Percentiles rank a stretch among this genome's conserved stretches.
These are phyloP conservation scores for Lactarius vividus DNA, from an alignment of 768 basidiomycete species.

Conservation along the genomic window DNA sequence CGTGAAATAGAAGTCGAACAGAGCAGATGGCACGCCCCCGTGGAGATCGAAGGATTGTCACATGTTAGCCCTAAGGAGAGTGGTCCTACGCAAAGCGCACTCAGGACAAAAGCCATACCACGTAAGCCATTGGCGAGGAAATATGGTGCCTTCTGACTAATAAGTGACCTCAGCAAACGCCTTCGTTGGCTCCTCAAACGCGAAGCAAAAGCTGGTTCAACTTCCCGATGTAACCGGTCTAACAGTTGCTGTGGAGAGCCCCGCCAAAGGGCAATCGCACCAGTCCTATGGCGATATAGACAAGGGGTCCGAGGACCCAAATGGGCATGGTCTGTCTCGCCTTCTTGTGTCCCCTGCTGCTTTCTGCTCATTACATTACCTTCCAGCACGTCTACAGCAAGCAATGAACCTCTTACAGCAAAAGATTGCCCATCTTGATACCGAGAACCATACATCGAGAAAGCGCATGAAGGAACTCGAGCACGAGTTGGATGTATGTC, in stretches of 20 bases:
- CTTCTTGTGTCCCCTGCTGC: slow-evolving; percentile 1
- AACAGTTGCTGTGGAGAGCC: slow-evolving; percentile 74
- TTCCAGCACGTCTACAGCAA: slow-evolving; percentile 55
- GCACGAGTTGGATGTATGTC: slow-evolving; percentile 79
- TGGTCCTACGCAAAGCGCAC: slow-evolving; percentile 1
- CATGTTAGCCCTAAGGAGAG: slow-evolving; percentile 6
- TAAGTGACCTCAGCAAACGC: neutral
- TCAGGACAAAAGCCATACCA: slow-evolving; percentile 7
- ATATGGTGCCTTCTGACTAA: neutral
- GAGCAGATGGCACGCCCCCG: slow-evolving; percentile 22
- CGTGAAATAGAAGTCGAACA: slow-evolving; percentile 52
- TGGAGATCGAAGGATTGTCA: slow-evolving; percentile 11
- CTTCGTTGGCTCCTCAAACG: slow-evolving; percentile 30
- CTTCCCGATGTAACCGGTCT: slow-evolving; percentile 84
- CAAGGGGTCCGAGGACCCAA: slow-evolving; percentile 45
- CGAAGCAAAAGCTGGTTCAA: slow-evolving; percentile 38
- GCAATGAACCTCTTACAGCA: slow-evolving; percentile 63
- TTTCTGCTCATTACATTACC: slow-evolving; percentile 4
- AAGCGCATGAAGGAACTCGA: slow-evolving; percentile 86
- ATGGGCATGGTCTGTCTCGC: slow-evolving; percentile 57
- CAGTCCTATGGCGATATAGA: slow-evolving; percentile 41
- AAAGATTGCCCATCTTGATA: slow-evolving; percentile 70
- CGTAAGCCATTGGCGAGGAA: slow-evolving; percentile 1
- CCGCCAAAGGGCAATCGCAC: slow-evolving; percentile 54
- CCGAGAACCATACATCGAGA: slow-evolving; percentile 78